These are phyloP conservation scores for Cryptococcus wingfieldii DNA, from an alignment of 1,284 basidiomycete genomes.

Conservation along the genomic window DNA sequence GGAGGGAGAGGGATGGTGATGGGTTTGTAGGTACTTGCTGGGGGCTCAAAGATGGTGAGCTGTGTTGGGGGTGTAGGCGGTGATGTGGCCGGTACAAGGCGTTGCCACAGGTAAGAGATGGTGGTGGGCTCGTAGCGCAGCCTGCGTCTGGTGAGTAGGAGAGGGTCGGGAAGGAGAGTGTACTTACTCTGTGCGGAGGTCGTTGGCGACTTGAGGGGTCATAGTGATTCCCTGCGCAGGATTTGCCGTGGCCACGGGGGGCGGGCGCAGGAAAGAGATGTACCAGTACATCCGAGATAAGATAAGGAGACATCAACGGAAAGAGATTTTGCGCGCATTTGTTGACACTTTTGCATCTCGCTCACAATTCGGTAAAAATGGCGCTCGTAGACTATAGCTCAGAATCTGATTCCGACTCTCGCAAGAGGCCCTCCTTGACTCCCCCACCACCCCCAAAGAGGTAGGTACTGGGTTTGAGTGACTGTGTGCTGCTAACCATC, in stretches of 20 bases:
- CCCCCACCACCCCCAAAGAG: conserved; percentile 1
- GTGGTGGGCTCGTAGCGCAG: conserved; percentile 36
- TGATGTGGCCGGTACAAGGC: conserved; percentile 12
- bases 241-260: conserved; percentile 31
- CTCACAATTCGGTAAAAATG: conserved; percentile 1
- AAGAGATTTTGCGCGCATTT: neutral
- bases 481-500: no score
- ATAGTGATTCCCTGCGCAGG: conserved; percentile 30
- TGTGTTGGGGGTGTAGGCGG: conserved; percentile 45
- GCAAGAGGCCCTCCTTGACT: neutral
- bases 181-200: conserved; percentile 48
- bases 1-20: conserved; percentile 62
- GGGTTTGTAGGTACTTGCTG: conserved; percentile 65
- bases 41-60: conserved; percentile 63
- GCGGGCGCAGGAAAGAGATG: conserved; percentile 48
- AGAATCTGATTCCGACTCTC: neutral
- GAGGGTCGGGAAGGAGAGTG: neutral
- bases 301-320: neutral
- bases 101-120: conserved; percentile 41
- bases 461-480: neutral
- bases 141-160: conserved; percentile 14
- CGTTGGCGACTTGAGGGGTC: conserved; percentile 50
- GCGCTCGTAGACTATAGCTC: conserved; percentile 17
- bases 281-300: conserved; percentile 46
- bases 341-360: neutral